Conservation (phyloP, 768 basidiomycete species). For the Mycena indigotica region DNA sequence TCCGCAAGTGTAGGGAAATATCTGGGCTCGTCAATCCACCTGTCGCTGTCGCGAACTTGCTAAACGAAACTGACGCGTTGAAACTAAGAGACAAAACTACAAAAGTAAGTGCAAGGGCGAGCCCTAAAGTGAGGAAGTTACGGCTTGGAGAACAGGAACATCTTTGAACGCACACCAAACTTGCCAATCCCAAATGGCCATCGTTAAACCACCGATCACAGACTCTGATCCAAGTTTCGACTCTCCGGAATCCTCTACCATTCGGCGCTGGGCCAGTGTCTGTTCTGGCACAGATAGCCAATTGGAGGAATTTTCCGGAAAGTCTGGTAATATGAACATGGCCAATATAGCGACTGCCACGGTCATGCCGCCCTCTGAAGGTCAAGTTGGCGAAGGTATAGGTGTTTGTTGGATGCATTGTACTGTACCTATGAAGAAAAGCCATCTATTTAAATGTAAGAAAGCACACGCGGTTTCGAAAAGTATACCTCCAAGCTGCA, state of each 20-base stretch:
- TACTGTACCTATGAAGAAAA: constrained; percentile 59
- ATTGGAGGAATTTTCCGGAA: constrained; percentile 53
- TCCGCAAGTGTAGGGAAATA: constrained; percentile 73
- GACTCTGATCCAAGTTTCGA: constrained; percentile 2
- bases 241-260: constrained; percentile 60
- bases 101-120: constrained; percentile 36
- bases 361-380: constrained; percentile 55
- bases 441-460: constrained; percentile 48
- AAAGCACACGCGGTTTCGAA: not conserved
- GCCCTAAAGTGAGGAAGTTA: constrained; percentile 22
- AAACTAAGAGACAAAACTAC: constrained; percentile 64
- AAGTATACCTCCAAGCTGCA: constrained; percentile 69
- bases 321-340: constrained; percentile 72
- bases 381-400: not conserved
- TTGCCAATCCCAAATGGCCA: constrained; percentile 71
- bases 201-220: constrained; percentile 44
- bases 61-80: constrained; percentile 42
- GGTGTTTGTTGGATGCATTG: not conserved
- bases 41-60: not conserved
- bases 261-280: constrained; percentile 56
- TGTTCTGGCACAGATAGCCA: constrained; percentile 64
- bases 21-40: not conserved
- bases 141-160: constrained; percentile 41
- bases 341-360: constrained; percentile 51
- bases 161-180: constrained; percentile 61